Evolutionary conservation across 495 filamentous ascomycete species (phyloP), one percentile per base, ranked within the genome.

Genomic region (Tuber indicum): DNA sequence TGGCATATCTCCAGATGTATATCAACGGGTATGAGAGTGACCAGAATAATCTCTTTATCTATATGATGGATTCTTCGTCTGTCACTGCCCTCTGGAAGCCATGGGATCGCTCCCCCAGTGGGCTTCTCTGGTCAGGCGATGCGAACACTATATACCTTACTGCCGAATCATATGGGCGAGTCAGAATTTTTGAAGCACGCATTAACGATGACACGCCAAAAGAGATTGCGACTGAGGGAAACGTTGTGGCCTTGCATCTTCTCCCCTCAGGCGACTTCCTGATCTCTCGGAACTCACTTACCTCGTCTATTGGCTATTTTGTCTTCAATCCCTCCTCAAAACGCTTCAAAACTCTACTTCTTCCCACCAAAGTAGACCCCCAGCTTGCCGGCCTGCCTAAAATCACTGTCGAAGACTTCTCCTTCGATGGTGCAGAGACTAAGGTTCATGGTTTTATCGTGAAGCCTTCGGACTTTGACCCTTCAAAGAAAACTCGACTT

Each of bases 1-100:
- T 94, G 14, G 94, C 91, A n/a, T 94, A 97, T 77, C 89, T 94
- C 66, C 88, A 91, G 46, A 94, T 94, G 92, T 87, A 88, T 41
- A 86, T 90, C 77, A 89, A 91, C 79, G 93, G 93, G 39, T 97
- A 98, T 82, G 95, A 98, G 85, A 91, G 91, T 16, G 95, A 98
- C 86, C 92, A 93, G 84, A 92, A 94, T 71, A 87, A 92, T 6
- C 87, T 97, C 6, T 84, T 98, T 73, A 62, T 82, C 70, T 73
- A 79, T 49, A 76, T 76, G 36, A 6, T 81, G 36, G 71, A 70
- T 26, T 76, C 80, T 46, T 74, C 74, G 21, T 78, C 75, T 21
- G 76, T 82, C 73, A 83, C 47, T 16, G 70, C 66, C 66, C 85
- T 97, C 21, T 76, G 90, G 10, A 86, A 86, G 2, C 86, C 90